Percentiles rank a stretch among this genome's conserved stretches.
phyloP scores from a whole-genome alignment of 495 filamentous ascomycete genomes.

The Talaromyces wortmannii region DNA sequence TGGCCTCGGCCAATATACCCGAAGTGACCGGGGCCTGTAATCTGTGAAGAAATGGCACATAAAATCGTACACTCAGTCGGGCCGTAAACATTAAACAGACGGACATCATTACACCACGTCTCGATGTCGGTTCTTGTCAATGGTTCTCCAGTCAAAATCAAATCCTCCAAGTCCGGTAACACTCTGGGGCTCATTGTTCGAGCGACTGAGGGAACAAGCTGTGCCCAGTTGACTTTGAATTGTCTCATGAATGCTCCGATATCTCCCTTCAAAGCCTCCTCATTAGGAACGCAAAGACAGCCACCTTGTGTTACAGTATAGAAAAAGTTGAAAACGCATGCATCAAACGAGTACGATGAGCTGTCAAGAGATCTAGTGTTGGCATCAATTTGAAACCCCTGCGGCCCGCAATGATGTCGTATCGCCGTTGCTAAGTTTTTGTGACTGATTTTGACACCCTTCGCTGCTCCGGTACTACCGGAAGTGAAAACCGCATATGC shows the following conservation, averaged over 20 bases:
- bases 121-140: slow-evolving; percentile 7
- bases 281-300: slow-evolving; percentile 17
- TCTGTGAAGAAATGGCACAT: slow-evolving; percentile 4
- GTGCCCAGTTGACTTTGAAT: slow-evolving; percentile 8
- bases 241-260: slow-evolving; percentile 22
- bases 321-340: slow-evolving; percentile 6
- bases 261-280: slow-evolving; percentile 18
- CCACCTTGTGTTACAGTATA: slow-evolving; percentile 6
- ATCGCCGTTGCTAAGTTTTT: slow-evolving; percentile 8
- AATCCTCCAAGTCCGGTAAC: slow-evolving; percentile 21
- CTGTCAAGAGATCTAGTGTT: slow-evolving; percentile 5
- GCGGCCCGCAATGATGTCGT: neutral
- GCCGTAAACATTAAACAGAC: slow-evolving; percentile 51
- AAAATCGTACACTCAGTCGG: slow-evolving; percentile 32
- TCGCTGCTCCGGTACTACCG: slow-evolving; percentile 29
- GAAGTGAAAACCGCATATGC: slow-evolving; percentile 17
- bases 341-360: slow-evolving; percentile 14
- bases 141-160: slow-evolving; percentile 29
- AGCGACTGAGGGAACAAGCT: slow-evolving; percentile 43
- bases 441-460: slow-evolving; percentile 37
- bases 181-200: slow-evolving; percentile 22
- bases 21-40: neutral
- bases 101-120: slow-evolving; percentile 20
- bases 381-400: neutral
- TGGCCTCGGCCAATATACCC: neutral